phyloP scores from a whole-genome alignment of 2,329 filamentous ascomycete genomes.

The Blumeria graminis region DNA sequence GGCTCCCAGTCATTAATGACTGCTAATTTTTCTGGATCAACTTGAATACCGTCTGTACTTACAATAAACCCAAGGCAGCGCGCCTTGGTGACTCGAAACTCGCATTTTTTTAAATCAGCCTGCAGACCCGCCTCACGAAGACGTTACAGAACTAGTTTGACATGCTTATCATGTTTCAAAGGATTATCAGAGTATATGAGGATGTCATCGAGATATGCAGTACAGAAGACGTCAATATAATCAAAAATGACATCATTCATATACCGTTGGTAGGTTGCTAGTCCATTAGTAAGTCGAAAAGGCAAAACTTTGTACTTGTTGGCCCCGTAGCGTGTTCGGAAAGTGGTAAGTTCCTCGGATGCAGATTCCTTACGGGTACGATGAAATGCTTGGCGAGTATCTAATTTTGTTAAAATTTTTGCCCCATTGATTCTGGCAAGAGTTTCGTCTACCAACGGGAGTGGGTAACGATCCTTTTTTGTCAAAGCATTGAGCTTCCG shows the following conservation, averaged over 20 bases:
- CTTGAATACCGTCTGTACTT: neutral
- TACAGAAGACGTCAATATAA: conserved; percentile 1
- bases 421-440: neutral
- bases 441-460: neutral
- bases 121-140: neutral
- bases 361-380: neutral
- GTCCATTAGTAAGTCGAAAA: conserved; percentile 1
- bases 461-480: neutral
- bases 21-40: neutral
- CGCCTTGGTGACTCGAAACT: neutral
- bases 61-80: conserved; percentile 2
- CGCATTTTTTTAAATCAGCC: neutral
- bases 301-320: conserved; percentile 1
- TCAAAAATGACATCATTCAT: conserved; percentile 2
- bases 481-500: neutral
- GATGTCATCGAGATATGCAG: conserved; percentile 2
- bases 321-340: neutral
- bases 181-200: conserved; percentile 2
- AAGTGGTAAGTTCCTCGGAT: neutral
- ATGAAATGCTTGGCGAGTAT: conserved; percentile 1
- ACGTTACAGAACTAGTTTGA: conserved; percentile 1
- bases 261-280: conserved; percentile 1
- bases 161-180: neutral
- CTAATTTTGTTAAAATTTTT: conserved; percentile 1
- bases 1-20: neutral